Evolutionary conservation across 805 yeast genomes (phyloP), one percentile per base, ranked within the genome.

Genomic region (Candida sithepensis): DNA sequence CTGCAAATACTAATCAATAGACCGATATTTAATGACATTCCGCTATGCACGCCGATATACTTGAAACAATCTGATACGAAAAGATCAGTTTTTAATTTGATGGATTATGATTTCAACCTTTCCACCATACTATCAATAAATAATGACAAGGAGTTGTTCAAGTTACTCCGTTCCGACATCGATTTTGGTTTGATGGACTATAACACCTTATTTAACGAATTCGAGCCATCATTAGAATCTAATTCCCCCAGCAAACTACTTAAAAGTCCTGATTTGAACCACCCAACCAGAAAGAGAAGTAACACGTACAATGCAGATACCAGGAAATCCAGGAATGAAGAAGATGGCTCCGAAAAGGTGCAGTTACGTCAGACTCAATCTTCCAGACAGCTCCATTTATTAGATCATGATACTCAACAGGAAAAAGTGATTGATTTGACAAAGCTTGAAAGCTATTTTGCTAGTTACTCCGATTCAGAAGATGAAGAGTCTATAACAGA

Each of bases 21-120:
- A 47, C 65, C 74, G 0, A 48, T 73, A 13, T 70, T 64, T 55
- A 65, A 59, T 45, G 77, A 73, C 48, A 64, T 73, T 10, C 77
- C 78, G 5, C 47, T 71, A 34, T 59, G 65, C 40, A 57, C 62
- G 2, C 70, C 71, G 37, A 59, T 65, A 7, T 67, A 65, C 46
- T 51, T 66, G 28, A 65, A 60, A 42, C 68, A 63, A 45, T 54
- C 61, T 2, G 53, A 46, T 4, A 37, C 44, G 3, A 48, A 55
- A 21, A 48, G 66, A 34, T 50, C 63, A 7, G 48, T 57, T 2
- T 65, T 65, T 49, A 56, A 50, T 14, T 49, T 64, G 33, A 64
- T 59, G 63, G 70, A 66, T 45, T 65, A 64, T 45, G 69, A 66
- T 45, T 62, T 63, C 47, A 65, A 61, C 45, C 46, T 66, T n/a